Evolutionary conservation across 1,284 basidiomycete species (phyloP), one percentile per base, ranked within the genome.

Genomic region (Blastosporella zonata): DNA sequence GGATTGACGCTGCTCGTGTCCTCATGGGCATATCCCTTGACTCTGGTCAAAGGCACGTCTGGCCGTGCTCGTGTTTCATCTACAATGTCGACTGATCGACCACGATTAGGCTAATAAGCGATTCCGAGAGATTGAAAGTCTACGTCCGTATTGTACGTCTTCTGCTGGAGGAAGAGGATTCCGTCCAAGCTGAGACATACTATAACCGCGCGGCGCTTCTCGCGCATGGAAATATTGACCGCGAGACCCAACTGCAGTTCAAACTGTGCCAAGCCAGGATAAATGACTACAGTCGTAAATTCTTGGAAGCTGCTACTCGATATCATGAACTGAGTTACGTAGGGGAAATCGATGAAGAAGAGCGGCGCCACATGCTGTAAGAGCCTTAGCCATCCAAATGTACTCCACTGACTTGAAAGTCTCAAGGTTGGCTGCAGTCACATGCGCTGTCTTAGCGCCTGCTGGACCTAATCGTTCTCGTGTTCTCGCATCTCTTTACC

Each of bases 281-380:
- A 60, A 90, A 87, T 56, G 97, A 99, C 65, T 95, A 91, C 58
- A 80, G 85, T 39, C 81, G 94, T 48, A 88, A 90, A 59, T 99
- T 98, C 69, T 73, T 93, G 34, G 96, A 99, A 65, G 97, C 97
- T n/a, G 93, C 94, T 1, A 83, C 82, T 60, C 79, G 88, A 44
- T 99, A 97, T 67, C 94, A 98, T 62, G 95, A 99, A 67, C 74
- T 99, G 18, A 93, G 88, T 56, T 94, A 88, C 70, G 82, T 90
- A 9, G 79, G 82, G 2, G 86, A 90, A 56, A 88, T 97, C 40
- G 93, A 93, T 55, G 93, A 95, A 63, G 90, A 89, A 28, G 94
- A 97, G 60, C 81, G 95, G 43, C 75, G 81, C 44, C 82, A 88
- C 40, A 91, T 93, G 75, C 78, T 97, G 88, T 93, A 62, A 64